Conservation (phyloP, 495 filamentous ascomycete species). For the Penicillium pulvis region DNA sequence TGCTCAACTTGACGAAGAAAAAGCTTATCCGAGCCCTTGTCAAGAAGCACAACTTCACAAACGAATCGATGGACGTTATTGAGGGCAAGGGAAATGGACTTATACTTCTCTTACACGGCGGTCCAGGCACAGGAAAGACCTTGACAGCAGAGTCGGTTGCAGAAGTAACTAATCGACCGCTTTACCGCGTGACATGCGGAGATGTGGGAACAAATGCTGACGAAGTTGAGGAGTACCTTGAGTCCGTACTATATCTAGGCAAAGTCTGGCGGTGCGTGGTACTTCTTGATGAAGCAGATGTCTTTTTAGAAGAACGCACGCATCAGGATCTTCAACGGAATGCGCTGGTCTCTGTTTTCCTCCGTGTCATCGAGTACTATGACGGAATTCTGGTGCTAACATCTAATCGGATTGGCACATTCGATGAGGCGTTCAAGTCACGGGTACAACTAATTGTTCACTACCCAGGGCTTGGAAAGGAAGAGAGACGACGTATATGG, state of each 20-base stretch:
- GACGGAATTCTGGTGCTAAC: constrained; percentile 40
- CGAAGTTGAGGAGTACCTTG: constrained; percentile 45
- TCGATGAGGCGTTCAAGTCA: constrained; percentile 54
- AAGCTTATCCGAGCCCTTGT: constrained; percentile 55
- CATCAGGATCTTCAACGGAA: constrained; percentile 49
- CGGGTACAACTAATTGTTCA: constrained; percentile 52
- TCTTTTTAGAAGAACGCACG: constrained; percentile 52
- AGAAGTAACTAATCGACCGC: constrained; percentile 23
- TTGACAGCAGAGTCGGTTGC: constrained; percentile 39
- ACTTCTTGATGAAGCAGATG: constrained; percentile 59
- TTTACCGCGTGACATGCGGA: constrained; percentile 34
- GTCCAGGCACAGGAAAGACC: constrained; percentile 48
- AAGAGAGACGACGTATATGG: constrained; percentile 39
- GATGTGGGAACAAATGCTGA: constrained; percentile 41
- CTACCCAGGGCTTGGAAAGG: constrained; percentile 24
- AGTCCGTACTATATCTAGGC: constrained; percentile 41
- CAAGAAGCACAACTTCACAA: constrained; percentile 22
- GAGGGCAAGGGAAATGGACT: constrained; percentile 44
- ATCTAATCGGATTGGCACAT: constrained; percentile 46
- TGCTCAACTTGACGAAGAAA: constrained; percentile 53
- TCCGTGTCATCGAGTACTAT: constrained; percentile 61
- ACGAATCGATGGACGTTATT: constrained; percentile 28
- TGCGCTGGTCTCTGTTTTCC: constrained; percentile 53
- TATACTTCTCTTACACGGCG: constrained; percentile 54
- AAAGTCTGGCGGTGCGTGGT: constrained; percentile 51